phyloP scores from a whole-genome alignment of 83 land plant species.

The Picea abies region DNA sequence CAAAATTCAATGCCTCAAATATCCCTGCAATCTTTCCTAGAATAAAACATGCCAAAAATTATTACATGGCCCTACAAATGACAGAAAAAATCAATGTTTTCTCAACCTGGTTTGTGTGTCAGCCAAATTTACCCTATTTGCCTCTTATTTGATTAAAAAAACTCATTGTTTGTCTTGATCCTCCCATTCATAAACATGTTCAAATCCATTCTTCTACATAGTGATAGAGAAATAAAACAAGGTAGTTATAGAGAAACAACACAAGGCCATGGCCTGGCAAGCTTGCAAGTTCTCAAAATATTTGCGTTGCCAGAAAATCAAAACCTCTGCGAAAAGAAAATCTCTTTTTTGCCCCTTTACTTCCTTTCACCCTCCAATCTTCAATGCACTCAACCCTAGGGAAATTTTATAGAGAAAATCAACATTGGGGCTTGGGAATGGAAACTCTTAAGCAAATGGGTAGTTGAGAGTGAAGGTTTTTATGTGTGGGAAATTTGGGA shows the following conservation, averaged over 20 bases:
- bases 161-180: background rate
- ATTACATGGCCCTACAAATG: background rate
- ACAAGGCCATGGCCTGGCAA: constrained; percentile 1
- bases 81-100: background rate
- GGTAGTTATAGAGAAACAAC: constrained; percentile 14
- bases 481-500: no score
- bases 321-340: background rate
- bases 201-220: background rate
- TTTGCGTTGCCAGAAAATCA: constrained; percentile 2
- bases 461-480: no score
- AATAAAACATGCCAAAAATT: background rate
- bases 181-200: constrained; percentile 3
- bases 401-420: no score
- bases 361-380: background rate
- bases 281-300: background rate
- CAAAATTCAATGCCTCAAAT: background rate
- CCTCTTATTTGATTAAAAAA: constrained; percentile 5
- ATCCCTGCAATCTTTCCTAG: no score
- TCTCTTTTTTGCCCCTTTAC: background rate
- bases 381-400: background rate
- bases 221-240: no score
- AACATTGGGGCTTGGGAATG: no score
- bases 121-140: constrained; percentile 4
- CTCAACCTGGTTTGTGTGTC: background rate
- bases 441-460: no score